These are phyloP conservation scores for Lomentospora prolificans DNA, from an alignment of 2,329 filamentous ascomycete species.

Conservation along the genomic window DNA sequence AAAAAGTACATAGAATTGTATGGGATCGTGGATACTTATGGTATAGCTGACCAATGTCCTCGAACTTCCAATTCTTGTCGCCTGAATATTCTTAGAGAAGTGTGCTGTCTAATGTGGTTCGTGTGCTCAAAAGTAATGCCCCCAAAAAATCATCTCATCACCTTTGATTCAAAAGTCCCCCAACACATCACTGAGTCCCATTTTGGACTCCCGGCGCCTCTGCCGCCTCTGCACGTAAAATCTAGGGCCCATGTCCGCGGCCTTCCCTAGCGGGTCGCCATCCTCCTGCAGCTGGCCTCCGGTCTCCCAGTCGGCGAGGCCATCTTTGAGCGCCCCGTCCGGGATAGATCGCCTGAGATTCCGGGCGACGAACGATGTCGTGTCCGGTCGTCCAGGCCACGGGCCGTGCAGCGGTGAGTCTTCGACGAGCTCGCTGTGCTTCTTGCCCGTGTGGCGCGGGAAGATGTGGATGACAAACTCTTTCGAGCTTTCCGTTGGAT, in stretches of 20 bases:
- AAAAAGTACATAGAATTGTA: no score
- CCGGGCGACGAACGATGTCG: conserved; percentile 25
- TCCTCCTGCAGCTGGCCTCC: conserved; percentile 16
- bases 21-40: no score
- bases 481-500: conserved; percentile 4
- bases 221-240: neutral
- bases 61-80: no score
- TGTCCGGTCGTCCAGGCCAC: conserved; percentile 28
- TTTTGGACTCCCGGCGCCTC: conserved; percentile 2
- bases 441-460: conserved; percentile 24
- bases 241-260: conserved; percentile 4
- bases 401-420: conserved; percentile 26
- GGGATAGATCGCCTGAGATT: conserved; percentile 30
- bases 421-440: conserved; percentile 27
- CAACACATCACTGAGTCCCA: neutral
- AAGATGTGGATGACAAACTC: conserved; percentile 34
- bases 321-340: conserved; percentile 23
- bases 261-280: neutral
- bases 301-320: conserved; percentile 34
- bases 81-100: no score
- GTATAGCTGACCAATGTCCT: no score
- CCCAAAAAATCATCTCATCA: no score
- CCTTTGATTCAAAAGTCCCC: neutral
- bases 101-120: no score
- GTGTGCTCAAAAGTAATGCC: no score